phyloP scores from a whole-genome alignment of 2,329 filamentous ascomycete species.

The Ramularia endophylla region DNA sequence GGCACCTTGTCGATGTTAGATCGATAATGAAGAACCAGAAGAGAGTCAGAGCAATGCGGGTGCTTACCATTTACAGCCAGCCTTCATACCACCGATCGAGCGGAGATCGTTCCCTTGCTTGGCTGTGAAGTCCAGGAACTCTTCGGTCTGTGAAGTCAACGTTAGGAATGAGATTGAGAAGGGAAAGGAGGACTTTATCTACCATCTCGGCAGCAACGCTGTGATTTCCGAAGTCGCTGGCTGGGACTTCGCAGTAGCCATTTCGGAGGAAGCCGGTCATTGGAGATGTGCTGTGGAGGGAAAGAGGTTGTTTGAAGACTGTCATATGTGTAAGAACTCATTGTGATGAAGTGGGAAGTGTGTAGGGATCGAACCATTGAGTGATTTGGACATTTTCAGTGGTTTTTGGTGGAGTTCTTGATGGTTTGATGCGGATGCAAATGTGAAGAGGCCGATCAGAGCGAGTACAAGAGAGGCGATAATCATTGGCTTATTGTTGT shows the following conservation, averaged over 20 bases:
- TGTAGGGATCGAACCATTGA: slow-evolving; percentile 29
- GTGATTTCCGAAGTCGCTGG: slow-evolving; percentile 54
- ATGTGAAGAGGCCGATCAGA: no score
- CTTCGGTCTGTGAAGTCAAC: slow-evolving; percentile 2
- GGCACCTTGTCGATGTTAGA: slow-evolving; percentile 37
- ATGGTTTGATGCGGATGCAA: no score
- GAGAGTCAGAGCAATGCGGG: no score
- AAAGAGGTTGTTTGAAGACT: slow-evolving; percentile 56
- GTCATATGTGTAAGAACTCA: slow-evolving; percentile 10
- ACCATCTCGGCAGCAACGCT: slow-evolving; percentile 50
- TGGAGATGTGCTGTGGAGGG: slow-evolving; percentile 52
- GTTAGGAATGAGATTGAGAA: neutral
- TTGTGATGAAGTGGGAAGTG: neutral
- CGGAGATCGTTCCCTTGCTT: slow-evolving; percentile 55
- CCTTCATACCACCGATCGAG: slow-evolving; percentile 45
- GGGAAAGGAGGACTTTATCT: neutral
- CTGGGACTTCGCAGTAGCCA: slow-evolving; percentile 54
- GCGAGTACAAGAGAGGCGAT: no score
- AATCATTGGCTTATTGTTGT: no score
- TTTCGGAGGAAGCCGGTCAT: slow-evolving; percentile 57
- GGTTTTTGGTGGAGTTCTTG: no score
- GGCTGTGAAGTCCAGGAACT: slow-evolving; percentile 58
- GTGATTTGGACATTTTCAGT: slow-evolving; percentile 30
- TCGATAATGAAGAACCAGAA: no score
- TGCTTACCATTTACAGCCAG: slow-evolving; percentile 54